These are phyloP conservation scores for Penicillium decumbens DNA, from an alignment of 2,329 filamentous ascomycete species.

Conservation along the genomic window DNA sequence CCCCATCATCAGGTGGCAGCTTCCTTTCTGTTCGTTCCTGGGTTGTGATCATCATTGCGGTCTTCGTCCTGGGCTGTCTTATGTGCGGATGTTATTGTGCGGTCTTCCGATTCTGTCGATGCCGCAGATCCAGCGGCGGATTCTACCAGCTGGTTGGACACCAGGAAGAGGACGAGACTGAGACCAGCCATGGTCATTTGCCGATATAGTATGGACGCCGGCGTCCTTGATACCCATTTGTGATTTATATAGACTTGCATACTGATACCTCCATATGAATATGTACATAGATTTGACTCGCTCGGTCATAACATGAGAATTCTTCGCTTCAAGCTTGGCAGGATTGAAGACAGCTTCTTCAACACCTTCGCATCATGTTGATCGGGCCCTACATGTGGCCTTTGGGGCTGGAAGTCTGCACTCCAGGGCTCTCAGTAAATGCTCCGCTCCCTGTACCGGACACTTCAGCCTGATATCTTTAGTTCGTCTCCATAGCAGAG, in stretches of 20 bases:
- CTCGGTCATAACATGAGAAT: no score
- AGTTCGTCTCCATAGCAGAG: no score
- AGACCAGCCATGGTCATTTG: slow-evolving; percentile 4
- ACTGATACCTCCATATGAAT: background rate
- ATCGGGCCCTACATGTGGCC: no score
- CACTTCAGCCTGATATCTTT: no score
- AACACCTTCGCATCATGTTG: no score
- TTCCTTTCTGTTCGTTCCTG: slow-evolving; percentile 1
- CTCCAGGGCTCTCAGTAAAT: no score
- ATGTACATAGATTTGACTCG: background rate
- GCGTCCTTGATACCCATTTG: slow-evolving; percentile 10
- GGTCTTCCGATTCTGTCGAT: slow-evolving; percentile 3
- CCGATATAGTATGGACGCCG: slow-evolving; percentile 11
- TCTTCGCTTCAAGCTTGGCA: no score
- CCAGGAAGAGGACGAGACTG: slow-evolving; percentile 12
- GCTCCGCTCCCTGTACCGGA: no score
- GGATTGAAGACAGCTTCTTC: no score
- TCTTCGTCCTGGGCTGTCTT: slow-evolving; percentile 11
- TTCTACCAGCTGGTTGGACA: slow-evolving; percentile 12
- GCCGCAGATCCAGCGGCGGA: background rate
- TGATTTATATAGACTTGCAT: background rate
- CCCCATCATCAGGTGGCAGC: background rate
- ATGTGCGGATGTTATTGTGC: slow-evolving; percentile 11
- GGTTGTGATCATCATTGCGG: slow-evolving; percentile 2
- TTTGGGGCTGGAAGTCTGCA: no score